These are phyloP conservation scores for Zasmidium citrigriseum DNA, from an alignment of 2,329 filamentous ascomycete genomes.

Conservation along the genomic window DNA sequence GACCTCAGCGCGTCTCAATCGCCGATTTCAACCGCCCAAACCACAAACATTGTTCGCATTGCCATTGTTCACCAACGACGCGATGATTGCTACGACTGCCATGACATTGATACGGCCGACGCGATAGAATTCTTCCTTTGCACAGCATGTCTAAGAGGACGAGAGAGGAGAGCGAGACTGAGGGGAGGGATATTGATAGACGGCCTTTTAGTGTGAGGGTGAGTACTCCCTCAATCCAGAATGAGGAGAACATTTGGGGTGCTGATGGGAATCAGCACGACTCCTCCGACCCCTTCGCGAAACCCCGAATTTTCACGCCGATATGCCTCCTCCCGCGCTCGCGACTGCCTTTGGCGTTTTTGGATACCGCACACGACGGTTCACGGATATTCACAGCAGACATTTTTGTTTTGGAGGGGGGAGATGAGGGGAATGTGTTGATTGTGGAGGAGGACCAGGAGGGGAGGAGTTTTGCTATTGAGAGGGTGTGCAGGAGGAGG, in stretches of 20 bases:
- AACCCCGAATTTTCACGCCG: constrained; percentile 30
- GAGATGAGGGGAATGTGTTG: constrained; percentile 52
- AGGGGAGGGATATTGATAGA: constrained; percentile 21
- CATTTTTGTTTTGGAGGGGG: constrained; percentile 65
- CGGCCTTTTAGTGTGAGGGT: constrained; percentile 31
- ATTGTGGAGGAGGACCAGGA: constrained; percentile 62
- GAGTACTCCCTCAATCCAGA: neutral
- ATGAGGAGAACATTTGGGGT: neutral
- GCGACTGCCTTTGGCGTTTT: constrained; percentile 60
- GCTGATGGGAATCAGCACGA: constrained; percentile 21
- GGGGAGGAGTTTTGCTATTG: constrained; percentile 62
- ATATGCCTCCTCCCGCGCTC: constrained; percentile 58
- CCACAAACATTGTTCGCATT: neutral
- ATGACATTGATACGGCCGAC: constrained; percentile 21
- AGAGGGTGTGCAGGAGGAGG: constrained; percentile 61
- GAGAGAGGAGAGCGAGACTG: constrained; percentile 13
- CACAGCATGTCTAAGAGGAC: constrained; percentile 13
- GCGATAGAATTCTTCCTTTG: neutral
- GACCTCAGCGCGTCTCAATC: constrained; percentile 2
- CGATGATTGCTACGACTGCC: constrained; percentile 12
- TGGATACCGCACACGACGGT: constrained; percentile 57
- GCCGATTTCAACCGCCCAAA: constrained; percentile 3
- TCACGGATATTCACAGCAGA: constrained; percentile 62
- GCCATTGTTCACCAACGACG: constrained; percentile 2
- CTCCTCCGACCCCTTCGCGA: constrained; percentile 25